A percentile compares a stretch with the other conserved stretches of the same genome.
Conservation (phyloP, 176 grass and related monocot species). For the Typha latifolia region DNA sequence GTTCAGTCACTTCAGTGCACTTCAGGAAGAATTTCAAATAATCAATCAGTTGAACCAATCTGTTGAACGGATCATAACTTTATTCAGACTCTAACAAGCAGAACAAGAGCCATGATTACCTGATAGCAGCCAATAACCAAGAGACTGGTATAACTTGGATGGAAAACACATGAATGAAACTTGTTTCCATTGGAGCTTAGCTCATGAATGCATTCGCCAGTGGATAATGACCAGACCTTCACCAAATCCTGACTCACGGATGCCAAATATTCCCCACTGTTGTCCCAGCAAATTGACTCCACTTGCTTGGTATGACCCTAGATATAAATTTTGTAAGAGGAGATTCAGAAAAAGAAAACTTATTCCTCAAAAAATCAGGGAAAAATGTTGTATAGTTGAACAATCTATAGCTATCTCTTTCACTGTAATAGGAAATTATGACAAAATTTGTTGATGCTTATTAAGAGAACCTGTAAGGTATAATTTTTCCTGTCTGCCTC, state of each 20-base stretch:
- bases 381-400: no score
- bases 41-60: not conserved
- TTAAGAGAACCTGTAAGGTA: constrained; percentile 48
- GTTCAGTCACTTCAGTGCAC: no score
- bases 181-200: constrained; percentile 77
- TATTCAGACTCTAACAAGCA: not conserved
- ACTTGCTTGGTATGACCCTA: constrained; percentile 14
- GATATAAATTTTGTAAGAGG: no score
- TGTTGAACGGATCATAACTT: not conserved
- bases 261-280: constrained; percentile 66
- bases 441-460: constrained; percentile 2
- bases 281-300: constrained; percentile 96
- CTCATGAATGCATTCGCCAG: constrained; percentile 87
- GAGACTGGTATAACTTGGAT: constrained; percentile 61
- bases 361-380: no score
- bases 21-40: not conserved
- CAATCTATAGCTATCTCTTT: no score
- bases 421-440: not conserved
- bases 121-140: constrained; percentile 89
- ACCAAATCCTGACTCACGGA: constrained; percentile 95
- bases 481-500: constrained; percentile 60
- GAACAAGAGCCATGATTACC: constrained; percentile 13
- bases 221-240: constrained; percentile 80
- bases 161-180: constrained; percentile 84
- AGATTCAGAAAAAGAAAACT: no score